phyloP scores from a whole-genome alignment of 192 early-diverging fungal species.

The Entrophospora sp. region DNA sequence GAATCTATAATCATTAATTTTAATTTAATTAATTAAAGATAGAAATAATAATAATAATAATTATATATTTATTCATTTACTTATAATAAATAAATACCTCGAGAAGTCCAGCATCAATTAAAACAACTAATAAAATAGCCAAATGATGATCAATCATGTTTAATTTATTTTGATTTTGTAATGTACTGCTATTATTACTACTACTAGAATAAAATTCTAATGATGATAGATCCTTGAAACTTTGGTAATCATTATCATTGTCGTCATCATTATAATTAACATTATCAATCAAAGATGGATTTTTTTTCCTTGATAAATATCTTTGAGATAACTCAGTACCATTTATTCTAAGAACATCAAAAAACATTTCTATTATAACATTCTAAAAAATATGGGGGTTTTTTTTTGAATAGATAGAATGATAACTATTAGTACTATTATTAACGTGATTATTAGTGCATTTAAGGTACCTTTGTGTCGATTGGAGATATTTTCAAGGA shows the following conservation, averaged over 20 bases:
- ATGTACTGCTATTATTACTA: too few relatives aligned
- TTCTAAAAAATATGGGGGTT: too few relatives aligned
- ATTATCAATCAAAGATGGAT: too few relatives aligned
- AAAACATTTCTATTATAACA: slow-evolving; percentile 69
- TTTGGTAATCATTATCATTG: too few relatives aligned
- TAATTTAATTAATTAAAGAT: neutral
- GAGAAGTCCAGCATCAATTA: slow-evolving; percentile 63
- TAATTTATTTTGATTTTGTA: slow-evolving; percentile 30
- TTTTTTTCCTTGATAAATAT: slow-evolving; percentile 32
- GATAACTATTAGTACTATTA: too few relatives aligned
- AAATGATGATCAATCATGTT: slow-evolving; percentile 61
- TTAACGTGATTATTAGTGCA: too few relatives aligned
- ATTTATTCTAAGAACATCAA: slow-evolving; percentile 63
- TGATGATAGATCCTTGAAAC: too few relatives aligned
- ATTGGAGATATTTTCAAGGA: slow-evolving; percentile 55
- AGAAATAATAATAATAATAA: too few relatives aligned
- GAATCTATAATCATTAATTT: slow-evolving; percentile 30
- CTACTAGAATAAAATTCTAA: too few relatives aligned
- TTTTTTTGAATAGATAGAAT: too few relatives aligned
- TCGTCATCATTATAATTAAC: too few relatives aligned
- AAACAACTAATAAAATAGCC: slow-evolving; percentile 55
- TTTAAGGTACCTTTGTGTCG: slow-evolving; percentile 61
- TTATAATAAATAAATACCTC: slow-evolving; percentile 17
- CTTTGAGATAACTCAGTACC: slow-evolving; percentile 46
- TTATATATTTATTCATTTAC: too few relatives aligned